Evolutionary conservation across 2,329 filamentous ascomycete species (phyloP), one percentile per base, ranked within the genome.

Genomic region (Trichoderma sp.): DNA sequence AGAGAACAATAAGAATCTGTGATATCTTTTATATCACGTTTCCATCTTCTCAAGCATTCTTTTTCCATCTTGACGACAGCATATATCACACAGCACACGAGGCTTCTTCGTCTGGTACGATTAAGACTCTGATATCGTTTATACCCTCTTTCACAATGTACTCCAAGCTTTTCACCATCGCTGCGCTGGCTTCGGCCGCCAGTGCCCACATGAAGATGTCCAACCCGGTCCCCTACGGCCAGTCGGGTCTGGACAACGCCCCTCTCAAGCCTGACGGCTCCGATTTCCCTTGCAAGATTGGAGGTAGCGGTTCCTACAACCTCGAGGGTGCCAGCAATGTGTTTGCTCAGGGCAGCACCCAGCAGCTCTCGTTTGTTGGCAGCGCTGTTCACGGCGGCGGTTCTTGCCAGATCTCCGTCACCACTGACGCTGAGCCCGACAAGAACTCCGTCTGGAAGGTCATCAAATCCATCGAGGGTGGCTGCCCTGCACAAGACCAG

Each of bases 361-460:
- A 78, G 21, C 75, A 79, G 0, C 81, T 97, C 1, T 76, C 78
- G 0, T 91, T 97, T 76, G 78, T 78, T 0, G 93, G 93, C 43
- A 80, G 82, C 56, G 93, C 93, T 3, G 87, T 89, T 0, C 95
- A 99, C 71, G 93, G 93, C 19, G 95, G 95, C 62, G 95, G 95
- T 0, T 96, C 92, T 0, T 98, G 95, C 80, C 95, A 99, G 72
- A 79, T 98, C 65, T 90, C 89, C 9, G 80, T 99, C 71, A 95
- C 93, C 0, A 92, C 90, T 19, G 94, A 97, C 70, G 80, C 82
- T 12, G 78, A 83, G 14, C 88, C 93, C 0, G 88, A 85, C 28
- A 85, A 84, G 69, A 76, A 85, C 69, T 89, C 86, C 0, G 83
- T 85, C 24, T 99, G 90, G 88, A 93, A 93, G 76, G 94, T 97